Evolutionary conservation across 73 alveolate species (phyloP).

Genomic region (Paramecium caudatum): DNA sequence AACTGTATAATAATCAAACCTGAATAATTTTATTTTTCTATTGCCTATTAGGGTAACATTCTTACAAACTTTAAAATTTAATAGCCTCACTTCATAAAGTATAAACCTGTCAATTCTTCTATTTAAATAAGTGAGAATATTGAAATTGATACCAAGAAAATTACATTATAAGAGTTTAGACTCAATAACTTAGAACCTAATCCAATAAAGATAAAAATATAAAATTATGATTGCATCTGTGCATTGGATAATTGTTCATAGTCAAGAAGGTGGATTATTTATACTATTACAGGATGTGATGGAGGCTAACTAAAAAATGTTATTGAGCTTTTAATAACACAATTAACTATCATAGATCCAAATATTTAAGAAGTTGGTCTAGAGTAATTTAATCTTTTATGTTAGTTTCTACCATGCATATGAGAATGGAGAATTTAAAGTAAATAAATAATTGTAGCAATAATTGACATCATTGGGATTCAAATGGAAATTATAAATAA

Average conservation of each 20-base stretch:
- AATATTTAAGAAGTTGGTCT: slow-evolving; percentile 44
- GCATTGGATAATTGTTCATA: slow-evolving; percentile 2
- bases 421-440: slow-evolving; percentile 22
- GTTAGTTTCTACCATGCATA: slow-evolving; percentile 10
- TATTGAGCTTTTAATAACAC: neutral
- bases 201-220: neutral
- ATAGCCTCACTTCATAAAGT: neutral
- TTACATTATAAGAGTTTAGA: neutral
- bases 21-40: neutral
- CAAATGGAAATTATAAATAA: neutral
- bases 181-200: neutral
- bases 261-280: slow-evolving; percentile 5
- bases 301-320: neutral
- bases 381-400: neutral
- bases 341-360: neutral
- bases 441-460: neutral
- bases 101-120: neutral
- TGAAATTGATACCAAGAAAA: neutral
- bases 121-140: neutral
- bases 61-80: neutral
- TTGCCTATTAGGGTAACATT: neutral
- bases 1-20: neutral
- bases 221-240: slow-evolving; percentile 19
- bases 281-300: neutral
- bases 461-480: slow-evolving; percentile 18